Conservation (phyloP, 2,329 filamentous ascomycete species). For the Clonostachys rosea region DNA sequence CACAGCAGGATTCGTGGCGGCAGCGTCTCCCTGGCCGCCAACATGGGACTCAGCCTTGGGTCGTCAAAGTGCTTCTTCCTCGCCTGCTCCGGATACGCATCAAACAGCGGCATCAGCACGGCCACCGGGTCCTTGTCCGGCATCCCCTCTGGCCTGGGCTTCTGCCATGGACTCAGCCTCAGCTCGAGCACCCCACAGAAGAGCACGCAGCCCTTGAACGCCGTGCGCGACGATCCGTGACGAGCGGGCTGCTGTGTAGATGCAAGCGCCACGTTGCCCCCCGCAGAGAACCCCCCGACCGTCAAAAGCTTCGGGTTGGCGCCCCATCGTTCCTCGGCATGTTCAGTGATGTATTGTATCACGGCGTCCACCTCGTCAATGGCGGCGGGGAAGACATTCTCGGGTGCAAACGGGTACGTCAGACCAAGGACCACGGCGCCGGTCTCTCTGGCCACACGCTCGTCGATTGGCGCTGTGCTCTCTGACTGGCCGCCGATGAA, state of each 20-base stretch:
- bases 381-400: constrained; percentile 40
- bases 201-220: constrained; percentile 27
- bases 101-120: constrained; percentile 32
- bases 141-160: constrained; percentile 23
- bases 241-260: constrained; percentile 15
- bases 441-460: constrained; percentile 24
- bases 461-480: constrained; percentile 23
- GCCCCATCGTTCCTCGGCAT: constrained; percentile 25
- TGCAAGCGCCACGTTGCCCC: constrained; percentile 35
- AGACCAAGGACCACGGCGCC: constrained; percentile 41
- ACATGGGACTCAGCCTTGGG: constrained; percentile 26
- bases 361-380: constrained; percentile 41
- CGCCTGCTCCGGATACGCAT: constrained; percentile 30
- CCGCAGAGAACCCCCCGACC: constrained; percentile 34
- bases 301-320: constrained; percentile 34
- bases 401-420: constrained; percentile 46
- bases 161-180: constrained; percentile 29
- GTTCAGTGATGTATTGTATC: constrained; percentile 28
- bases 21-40: constrained; percentile 24
- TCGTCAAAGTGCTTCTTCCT: constrained; percentile 18
- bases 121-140: constrained; percentile 29
- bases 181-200: constrained; percentile 35
- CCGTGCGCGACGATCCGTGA: constrained; percentile 12
- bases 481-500: constrained; percentile 38
- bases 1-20: constrained; percentile 32